phyloP scores from a whole-genome alignment of 805 yeast species.

The Metschnikowia orientalis region DNA sequence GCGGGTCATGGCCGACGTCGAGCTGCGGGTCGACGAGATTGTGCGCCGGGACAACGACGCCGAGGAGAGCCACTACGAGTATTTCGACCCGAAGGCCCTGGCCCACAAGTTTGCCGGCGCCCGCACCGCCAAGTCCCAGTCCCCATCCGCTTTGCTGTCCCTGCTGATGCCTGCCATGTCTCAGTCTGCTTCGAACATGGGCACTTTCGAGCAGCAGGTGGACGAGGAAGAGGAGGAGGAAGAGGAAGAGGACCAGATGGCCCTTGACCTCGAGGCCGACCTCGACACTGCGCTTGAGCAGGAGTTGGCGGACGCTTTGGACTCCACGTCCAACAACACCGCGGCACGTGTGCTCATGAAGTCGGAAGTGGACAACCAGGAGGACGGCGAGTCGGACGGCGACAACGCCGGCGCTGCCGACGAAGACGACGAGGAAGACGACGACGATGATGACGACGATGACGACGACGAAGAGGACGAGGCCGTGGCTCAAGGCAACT shows the following conservation, averaged over 20 bases:
- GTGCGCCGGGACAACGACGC: constrained; percentile 77
- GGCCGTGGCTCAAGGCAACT: constrained; percentile 40
- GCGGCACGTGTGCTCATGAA: constrained; percentile 20
- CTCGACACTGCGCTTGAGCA: constrained; percentile 46
- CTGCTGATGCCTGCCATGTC: not conserved
- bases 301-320: constrained; percentile 55
- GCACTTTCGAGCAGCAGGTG: not conserved
- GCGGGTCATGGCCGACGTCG: constrained; percentile 71
- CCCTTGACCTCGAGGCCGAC: constrained; percentile 27
- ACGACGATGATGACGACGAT: constrained; percentile 40
- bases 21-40: constrained; percentile 71
- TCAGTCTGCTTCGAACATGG: not conserved
- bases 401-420: constrained; percentile 5
- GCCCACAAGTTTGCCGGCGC: constrained; percentile 5
- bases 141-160: not conserved
- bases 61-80: constrained; percentile 71
- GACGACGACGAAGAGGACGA: constrained; percentile 47
- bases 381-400: constrained; percentile 7
- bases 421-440: constrained; percentile 21
- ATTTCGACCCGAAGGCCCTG: constrained; percentile 50
- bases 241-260: constrained; percentile 32
- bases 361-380: constrained; percentile 15
- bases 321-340: constrained; percentile 24
- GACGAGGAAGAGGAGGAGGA: constrained; percentile 12
- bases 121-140: constrained; percentile 2